Base-by-base conservation (phyloP, 1,284 basidiomycete species). In the Vanrija sp. region DNA sequence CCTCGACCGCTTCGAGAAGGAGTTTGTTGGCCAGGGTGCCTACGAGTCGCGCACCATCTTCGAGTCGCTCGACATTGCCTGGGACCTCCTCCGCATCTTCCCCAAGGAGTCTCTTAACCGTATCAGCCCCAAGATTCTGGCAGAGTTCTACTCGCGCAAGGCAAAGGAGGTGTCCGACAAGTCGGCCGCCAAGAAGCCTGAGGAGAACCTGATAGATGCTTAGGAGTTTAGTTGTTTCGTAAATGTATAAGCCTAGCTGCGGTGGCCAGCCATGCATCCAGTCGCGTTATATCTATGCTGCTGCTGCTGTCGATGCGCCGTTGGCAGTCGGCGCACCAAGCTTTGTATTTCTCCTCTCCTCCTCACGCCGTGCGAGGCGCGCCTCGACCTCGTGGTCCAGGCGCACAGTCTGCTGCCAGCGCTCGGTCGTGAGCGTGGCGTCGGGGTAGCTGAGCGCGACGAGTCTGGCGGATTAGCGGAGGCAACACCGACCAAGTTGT, bases 91-190 rank as follows among this genome's bases (percentile, higher is more conserved):
- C 65, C 87, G 96, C 65, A 96, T 96, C 78, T 98, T 98, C 89
- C 96, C 96, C 66, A 95, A 96, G 80, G 95, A 98, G 79, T 91
- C 93, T 78, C 83, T 98, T 62, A 98, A 97, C 81, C 88, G 95
- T 67, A 91, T 94, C 80, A 91, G 85, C 69, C 90, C 90, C 67
- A 90, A 75, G 72, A 54, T 54, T 25, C 57, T 62, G 16, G 46
- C 47, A 21, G 60, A 62, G 57, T 62, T 62, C 55, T 62, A 62
- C 60, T 54, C 54, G 38, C 60, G 60, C 54, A 62, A 62, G 54
- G 50, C 46, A 49, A 54, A 54, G 49, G 55, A 61, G 52, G 47
- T 51, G 21, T 42, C 51, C 39, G 19, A 23, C 52, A 54, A 57
- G 46, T 38, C 43, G 46, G 40, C 45, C 16, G 47, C 14, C 46